Base-by-base conservation (phyloP, 2,329 filamentous ascomycete genomes). In the Arthrinium puccinioides region DNA sequence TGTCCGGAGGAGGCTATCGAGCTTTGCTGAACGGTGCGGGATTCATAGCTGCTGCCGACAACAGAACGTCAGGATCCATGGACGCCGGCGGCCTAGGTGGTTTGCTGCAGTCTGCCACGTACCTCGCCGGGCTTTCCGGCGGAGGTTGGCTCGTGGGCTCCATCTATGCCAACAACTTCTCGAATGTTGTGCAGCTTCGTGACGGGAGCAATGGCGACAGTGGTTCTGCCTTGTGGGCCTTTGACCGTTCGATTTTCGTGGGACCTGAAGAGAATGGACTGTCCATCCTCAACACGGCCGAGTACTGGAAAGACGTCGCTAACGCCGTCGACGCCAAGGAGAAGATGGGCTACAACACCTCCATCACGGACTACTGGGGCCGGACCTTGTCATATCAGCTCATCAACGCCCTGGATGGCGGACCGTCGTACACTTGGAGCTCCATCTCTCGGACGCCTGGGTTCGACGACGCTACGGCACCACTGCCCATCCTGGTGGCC, bases 61-160 rank as follows among this genome's bases (percentile, higher is more conserved):
- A 60, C 42, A 70, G 83, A 3, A 83, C 79, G 0, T 52, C 62
- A 1, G 77, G 77, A 36, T 67, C 79, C 2, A 84, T 77, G 0
- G 61, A 58, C 13, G 46, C 60, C 4, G 79, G 81, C 2, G 77
- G 83, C 23, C 62, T 87, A 8, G 83, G 81, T 44, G 78, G 82
- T 24, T 60, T 89, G 27, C 62, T 82, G 44, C 85, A 87, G 57
- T 67, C 77, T 0, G 59, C 79, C 1, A 89, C 84, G 0, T 90
- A 90, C 51, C 58, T 89, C 1, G 68, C 82, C 19, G 85, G 82
- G 2, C 62, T 89, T 1, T 87, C 82, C 15, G 85, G 85, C 5
- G 85, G 85, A 28, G 74, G 77, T 33, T 89, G 85, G 85, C 64
- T 87, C 14, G 72, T 89, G 4, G 83, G 84, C 3, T 84, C 79